These are phyloP conservation scores for Fusarium tjaetaba DNA, from an alignment of 2,329 filamentous ascomycete species.

Conservation along the genomic window DNA sequence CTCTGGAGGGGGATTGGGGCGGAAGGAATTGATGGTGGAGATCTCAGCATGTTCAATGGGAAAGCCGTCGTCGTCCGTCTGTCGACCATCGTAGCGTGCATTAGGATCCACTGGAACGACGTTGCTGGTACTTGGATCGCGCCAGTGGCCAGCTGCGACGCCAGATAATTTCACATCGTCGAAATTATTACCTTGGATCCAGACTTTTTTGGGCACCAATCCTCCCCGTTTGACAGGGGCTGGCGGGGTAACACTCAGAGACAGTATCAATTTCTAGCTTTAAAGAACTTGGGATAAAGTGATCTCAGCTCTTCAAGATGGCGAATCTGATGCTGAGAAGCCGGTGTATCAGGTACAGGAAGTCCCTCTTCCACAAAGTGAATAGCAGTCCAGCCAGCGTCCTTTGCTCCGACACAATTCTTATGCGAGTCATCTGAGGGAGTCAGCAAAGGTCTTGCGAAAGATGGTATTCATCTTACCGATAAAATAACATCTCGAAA, in stretches of 20 bases:
- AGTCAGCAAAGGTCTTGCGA: background rate
- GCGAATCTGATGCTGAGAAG: slow-evolving; percentile 78
- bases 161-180: slow-evolving; percentile 11
- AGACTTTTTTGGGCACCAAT: background rate
- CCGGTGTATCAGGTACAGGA: slow-evolving; percentile 67
- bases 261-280: slow-evolving; percentile 43
- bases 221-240: background rate
- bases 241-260: background rate
- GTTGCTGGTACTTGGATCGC: accelerated
- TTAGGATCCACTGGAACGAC: background rate
- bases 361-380: slow-evolving; percentile 86
- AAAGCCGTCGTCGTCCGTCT: background rate
- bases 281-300: slow-evolving; percentile 88
- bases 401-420: slow-evolving; percentile 81
- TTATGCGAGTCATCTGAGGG: slow-evolving; percentile 80
- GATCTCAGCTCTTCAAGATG: slow-evolving; percentile 79
- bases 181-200: slow-evolving; percentile 7
- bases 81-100: slow-evolving; percentile 2
- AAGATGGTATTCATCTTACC: slow-evolving; percentile 63
- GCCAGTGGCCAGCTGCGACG: background rate
- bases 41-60: background rate
- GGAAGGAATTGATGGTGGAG: accelerated
- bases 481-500: slow-evolving; percentile 84
- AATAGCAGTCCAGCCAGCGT: slow-evolving; percentile 85
- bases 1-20: background rate